These are phyloP conservation scores for Colletotrichum sp. DNA, from an alignment of 2,329 filamentous ascomycete species.

Conservation along the genomic window DNA sequence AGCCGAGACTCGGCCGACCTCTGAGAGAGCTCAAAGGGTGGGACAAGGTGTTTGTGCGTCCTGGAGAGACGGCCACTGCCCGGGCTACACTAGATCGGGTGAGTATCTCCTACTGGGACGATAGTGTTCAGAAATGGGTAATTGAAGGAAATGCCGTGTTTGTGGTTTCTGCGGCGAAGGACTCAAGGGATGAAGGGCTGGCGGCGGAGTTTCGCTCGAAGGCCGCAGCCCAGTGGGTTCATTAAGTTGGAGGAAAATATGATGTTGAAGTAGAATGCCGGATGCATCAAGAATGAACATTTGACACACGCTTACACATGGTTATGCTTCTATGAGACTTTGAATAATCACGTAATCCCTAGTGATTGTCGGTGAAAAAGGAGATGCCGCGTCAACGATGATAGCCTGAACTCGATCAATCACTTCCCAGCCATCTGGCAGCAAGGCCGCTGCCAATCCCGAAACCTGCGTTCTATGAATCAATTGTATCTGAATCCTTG, in stretches of 20 bases:
- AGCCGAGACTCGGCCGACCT: neutral
- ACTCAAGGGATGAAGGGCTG: neutral
- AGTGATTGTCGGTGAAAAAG: neutral
- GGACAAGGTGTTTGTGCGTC: neutral
- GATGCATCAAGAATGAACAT: neutral
- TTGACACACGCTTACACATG: accelerated
- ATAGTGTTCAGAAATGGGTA: neutral
- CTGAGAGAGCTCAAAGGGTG: neutral
- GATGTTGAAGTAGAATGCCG: neutral
- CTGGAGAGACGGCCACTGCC: neutral
- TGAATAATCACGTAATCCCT: neutral
- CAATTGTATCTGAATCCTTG: neutral
- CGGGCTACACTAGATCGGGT: neutral
- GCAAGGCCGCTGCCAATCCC: neutral
- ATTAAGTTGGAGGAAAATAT: neutral
- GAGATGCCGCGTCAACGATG: neutral
- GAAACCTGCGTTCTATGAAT: neutral
- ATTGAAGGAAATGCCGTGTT: neutral
- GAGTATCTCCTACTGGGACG: neutral
- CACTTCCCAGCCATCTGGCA: neutral
- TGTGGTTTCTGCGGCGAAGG: neutral
- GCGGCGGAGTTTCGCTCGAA: neutral
- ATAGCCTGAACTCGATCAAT: neutral
- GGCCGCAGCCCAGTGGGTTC: neutral
- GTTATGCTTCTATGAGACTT: neutral